Evolutionary conservation across 495 filamentous ascomycete genomes (phyloP), one percentile per base, ranked within the genome.

Genomic region (Hypomontagnella monticulosa): DNA sequence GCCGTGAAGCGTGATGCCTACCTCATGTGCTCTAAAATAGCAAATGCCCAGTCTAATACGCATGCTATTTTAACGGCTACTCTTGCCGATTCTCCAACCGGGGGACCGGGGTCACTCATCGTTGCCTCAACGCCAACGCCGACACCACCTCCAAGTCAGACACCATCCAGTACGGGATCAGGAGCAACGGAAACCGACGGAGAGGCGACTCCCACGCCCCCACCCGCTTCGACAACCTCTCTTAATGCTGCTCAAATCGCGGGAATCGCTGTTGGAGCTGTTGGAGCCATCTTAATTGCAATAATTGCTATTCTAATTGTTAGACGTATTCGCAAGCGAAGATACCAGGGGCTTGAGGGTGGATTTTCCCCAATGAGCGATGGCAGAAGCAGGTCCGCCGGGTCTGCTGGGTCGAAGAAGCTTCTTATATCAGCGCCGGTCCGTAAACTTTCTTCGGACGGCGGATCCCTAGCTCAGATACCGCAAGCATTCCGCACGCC

Each of bases 51-150:
- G 15, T 73, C 81, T 8, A 82, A 81, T 62, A 90, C 88, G 10
- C 87, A 89, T 75, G 57, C 80, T 32, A 82, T 83, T 7, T 83
- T 90, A 16, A 84, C 84, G 5, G 87, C 88, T 78, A 32, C 69
- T 69, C 15, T 67, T 66, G 38, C 69, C 73, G 6, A 48, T 34
- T 38, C 12, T 4, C 37, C 66, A 52, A 59, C 41, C 18, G 60
- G 60, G 9, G 51, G 49, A 3, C 73, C 75, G 3, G 71, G 58
- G 14, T 67, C 69, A 4, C 37, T 66, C 18, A 15, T 67, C 20
- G 27, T 47, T 11, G 30, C 56, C 9, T 23, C 68, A 19, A 69
- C 47, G 34, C 56, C 69, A 19, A 63, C 48, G 52, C 67, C 71
- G 0, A 63, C 71, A 1, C 33, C 53, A 8, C 40, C 57, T 42